Conservation (phyloP, 768 basidiomycete genomes). For the Neoboletus brunneissimus region DNA sequence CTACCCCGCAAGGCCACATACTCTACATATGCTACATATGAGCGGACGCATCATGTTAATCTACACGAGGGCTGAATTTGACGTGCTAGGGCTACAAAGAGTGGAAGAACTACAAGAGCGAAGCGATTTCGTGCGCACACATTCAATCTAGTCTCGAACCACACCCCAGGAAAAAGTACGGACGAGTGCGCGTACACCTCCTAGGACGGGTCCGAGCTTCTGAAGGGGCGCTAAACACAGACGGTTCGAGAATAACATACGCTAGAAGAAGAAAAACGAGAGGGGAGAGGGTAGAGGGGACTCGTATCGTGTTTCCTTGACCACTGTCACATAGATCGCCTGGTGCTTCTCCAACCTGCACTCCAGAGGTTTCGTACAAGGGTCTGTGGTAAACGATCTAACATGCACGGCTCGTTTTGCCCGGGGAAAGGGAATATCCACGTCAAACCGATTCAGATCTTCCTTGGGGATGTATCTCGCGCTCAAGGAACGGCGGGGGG, state of each 20-base stretch:
- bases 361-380: neutral
- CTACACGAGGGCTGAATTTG: constrained; percentile 1
- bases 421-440: constrained; percentile 1
- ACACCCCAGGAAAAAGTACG: neutral
- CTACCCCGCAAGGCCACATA: neutral
- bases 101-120: neutral
- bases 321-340: constrained; percentile 44
- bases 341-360: constrained; percentile 12
- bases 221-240: neutral
- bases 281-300: neutral
- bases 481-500: constrained; percentile 5
- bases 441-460: neutral
- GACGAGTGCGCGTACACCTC: neutral
- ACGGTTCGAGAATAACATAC: neutral
- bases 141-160: neutral
- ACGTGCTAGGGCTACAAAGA: constrained; percentile 23
- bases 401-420: neutral
- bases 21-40: constrained; percentile 16
- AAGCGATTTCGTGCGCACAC: neutral
- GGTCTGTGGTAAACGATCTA: neutral
- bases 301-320: constrained; percentile 34
- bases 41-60: neutral
- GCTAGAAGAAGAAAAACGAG: neutral
- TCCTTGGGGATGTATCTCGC: constrained; percentile 1
- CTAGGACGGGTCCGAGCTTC: no score